These are phyloP conservation scores for Lentinula boryana DNA, from an alignment of 768 basidiomycete genomes.

Conservation along the genomic window DNA sequence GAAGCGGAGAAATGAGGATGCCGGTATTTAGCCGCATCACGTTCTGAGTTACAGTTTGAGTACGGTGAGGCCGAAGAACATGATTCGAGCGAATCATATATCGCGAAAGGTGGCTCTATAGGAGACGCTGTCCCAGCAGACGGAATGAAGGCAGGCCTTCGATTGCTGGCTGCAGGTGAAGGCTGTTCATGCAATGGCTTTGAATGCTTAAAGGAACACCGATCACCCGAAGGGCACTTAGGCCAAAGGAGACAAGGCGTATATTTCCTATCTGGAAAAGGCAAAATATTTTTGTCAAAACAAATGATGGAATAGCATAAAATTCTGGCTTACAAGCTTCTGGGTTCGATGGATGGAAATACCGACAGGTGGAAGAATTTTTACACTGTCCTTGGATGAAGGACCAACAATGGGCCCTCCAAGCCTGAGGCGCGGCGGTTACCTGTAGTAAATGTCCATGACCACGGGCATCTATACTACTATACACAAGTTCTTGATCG, in stretches of 20 bases:
- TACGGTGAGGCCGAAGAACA: not conserved
- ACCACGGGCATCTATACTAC: conserved; percentile 1
- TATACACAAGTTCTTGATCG: conserved; percentile 19
- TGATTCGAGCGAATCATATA: not conserved
- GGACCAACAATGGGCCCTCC: conserved; percentile 9
- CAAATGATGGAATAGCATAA: not conserved
- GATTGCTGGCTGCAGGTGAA: not conserved
- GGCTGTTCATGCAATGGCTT: conserved; percentile 8
- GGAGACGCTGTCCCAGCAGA: not conserved
- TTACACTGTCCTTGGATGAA: conserved; percentile 26
- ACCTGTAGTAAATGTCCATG: not conserved
- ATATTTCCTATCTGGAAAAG: conserved; percentile 23
- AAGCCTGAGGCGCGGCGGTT: not conserved
- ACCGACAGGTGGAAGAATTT: conserved; percentile 18
- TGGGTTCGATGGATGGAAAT: conserved; percentile 23
- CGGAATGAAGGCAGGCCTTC: not conserved
- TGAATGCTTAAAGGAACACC: conserved; percentile 23
- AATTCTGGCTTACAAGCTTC: conserved; percentile 23
- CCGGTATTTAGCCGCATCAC: not conserved
- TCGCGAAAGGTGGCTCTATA: not conserved
- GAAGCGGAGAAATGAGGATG: not conserved
- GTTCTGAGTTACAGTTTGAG: not conserved
- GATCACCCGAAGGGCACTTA: conserved; percentile 17
- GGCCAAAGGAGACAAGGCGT: conserved; percentile 29
- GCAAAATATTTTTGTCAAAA: conserved; percentile 1